These are phyloP conservation scores for Lasiosphaeriaceae sp. DNA, from an alignment of 495 filamentous ascomycete species.

Conservation along the genomic window DNA sequence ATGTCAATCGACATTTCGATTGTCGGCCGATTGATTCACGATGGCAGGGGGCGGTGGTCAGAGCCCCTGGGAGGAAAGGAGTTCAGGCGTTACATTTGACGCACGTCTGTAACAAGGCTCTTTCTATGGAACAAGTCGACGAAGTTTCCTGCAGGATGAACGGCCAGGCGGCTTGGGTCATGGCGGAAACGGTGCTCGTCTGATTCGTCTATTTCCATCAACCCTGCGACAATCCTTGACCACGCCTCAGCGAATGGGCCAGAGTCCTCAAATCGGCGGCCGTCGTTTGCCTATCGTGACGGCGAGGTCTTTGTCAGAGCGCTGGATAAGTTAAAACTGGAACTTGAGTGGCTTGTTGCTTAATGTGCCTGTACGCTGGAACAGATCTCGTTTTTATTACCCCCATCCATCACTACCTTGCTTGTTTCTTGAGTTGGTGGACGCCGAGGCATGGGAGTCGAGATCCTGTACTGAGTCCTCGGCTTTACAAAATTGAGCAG, in stretches of 20 bases:
- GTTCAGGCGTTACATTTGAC: conserved; percentile 38
- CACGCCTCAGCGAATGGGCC: conserved; percentile 3
- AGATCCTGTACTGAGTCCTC: too few species aligned
- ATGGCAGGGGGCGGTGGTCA: background rate
- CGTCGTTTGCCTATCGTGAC: background rate
- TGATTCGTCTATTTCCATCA: conserved; percentile 32
- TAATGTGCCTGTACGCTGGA: too few species aligned
- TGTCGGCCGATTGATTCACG: conserved; percentile 2
- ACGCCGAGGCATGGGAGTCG: too few species aligned
- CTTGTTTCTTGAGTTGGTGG: too few species aligned
- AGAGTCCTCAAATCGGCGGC: background rate
- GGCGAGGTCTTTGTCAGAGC: background rate
- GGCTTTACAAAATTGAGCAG: too few species aligned
- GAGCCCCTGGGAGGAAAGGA: conserved; percentile 5
- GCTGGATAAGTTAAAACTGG: background rate
- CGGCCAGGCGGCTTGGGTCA: conserved; percentile 18
- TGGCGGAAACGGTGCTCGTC: conserved; percentile 24
- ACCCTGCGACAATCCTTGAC: conserved; percentile 17
- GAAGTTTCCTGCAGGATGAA: conserved; percentile 21
- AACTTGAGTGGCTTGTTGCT: too few species aligned
- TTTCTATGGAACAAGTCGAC: conserved; percentile 32
- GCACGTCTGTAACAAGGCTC: conserved; percentile 42
- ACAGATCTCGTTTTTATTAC: too few species aligned
- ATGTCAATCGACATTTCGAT: conserved; percentile 3
- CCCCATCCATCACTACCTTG: too few species aligned